A percentile compares a stretch with the other conserved stretches of the same genome.
phyloP scores from a whole-genome alignment of 2,329 filamentous ascomycete species.

The Cryphonectria japonica region DNA sequence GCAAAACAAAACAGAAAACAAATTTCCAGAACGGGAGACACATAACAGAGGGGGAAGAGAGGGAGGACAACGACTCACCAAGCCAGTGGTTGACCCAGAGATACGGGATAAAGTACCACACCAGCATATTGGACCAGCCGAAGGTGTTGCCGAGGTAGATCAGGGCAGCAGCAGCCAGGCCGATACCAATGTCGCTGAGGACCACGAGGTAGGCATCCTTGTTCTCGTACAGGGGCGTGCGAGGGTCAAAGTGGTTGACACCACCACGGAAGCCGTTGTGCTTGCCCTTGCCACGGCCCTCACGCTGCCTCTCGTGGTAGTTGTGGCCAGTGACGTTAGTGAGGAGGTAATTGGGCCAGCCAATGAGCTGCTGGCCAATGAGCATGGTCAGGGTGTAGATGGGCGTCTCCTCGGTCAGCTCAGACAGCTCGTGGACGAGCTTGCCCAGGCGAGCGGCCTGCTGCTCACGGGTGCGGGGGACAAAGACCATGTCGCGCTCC shows the following conservation, averaged over 20 bases:
- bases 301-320: constrained; percentile 85
- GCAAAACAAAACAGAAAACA: neutral
- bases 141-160: constrained; percentile 74
- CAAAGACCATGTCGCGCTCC: constrained; percentile 98
- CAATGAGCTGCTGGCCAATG: constrained; percentile 82
- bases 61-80: constrained; percentile 62
- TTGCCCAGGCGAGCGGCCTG: constrained; percentile 77
- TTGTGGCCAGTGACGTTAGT: constrained; percentile 97
- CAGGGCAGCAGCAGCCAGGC: constrained; percentile 64
- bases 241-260: constrained; percentile 94
- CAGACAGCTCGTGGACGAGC: constrained; percentile 78
- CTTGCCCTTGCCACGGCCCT: constrained; percentile 94
- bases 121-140: constrained; percentile 82
- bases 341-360: constrained; percentile 91
- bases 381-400: constrained; percentile 76
- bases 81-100: constrained; percentile 99
- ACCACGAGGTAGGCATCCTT: constrained; percentile 87
- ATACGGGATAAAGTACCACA: constrained; percentile 96
- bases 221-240: constrained; percentile 87
- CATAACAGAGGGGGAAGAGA: neutral
- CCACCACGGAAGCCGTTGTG: constrained; percentile 76
- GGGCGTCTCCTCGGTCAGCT: constrained; percentile 94
- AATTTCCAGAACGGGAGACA: neutral
- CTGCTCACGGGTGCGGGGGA: constrained; percentile 87
- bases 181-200: constrained; percentile 82